Base-by-base conservation (phyloP, 73 alveolate species). In the Uronychia setigera region DNA sequence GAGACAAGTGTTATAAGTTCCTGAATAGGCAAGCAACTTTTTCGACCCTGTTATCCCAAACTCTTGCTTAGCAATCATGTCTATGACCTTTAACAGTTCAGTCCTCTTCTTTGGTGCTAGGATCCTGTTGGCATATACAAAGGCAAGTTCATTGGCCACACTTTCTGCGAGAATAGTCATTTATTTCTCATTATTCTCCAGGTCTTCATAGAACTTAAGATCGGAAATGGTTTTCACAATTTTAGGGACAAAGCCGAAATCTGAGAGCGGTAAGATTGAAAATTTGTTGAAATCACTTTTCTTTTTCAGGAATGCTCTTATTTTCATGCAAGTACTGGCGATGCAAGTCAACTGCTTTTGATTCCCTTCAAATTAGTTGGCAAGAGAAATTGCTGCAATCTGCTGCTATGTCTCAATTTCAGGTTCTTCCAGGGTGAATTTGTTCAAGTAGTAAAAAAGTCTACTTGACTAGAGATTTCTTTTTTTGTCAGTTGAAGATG, bases 371-470 rank as follows among this genome's bases (percentile, higher is more conserved):
- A 80, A 78, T 1, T 87, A 31, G 28, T 26, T 33, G 33, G 92
- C 79, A 0, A 86, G 67, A 83, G 87, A 86, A 31, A 76, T 79
- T 60, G 79, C 60, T 0, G 74, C 83, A 32, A 86, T 76, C 29
- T 76, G 46, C 80, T 86, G 79, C 57, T 86, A 79, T 57, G 78
- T 78, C 27, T 86, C 92, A 32, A 79, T 34, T 57, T 78, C 87
- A 58, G 31, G 58, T 30, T 86, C 92, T 32, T 86, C 92, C 1
- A 59, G 29, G 33, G 46, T 59, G 13, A 78, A 58, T 31, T 83
- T 86, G 75, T 86, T 86, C 31, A 81, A n/a, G 78, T 86, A 86
- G 78, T 58, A 86, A 34, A 86, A 27, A 33, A 86, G 79, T 79
- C 92, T 86, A 27, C 78, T 76, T 35, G 60, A 5, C 27, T 33